A percentile compares a stretch with the other conserved stretches of the same genome.
These are phyloP conservation scores for Penicillium robsamsonii DNA, from an alignment of 495 filamentous ascomycete genomes.

Conservation along the genomic window DNA sequence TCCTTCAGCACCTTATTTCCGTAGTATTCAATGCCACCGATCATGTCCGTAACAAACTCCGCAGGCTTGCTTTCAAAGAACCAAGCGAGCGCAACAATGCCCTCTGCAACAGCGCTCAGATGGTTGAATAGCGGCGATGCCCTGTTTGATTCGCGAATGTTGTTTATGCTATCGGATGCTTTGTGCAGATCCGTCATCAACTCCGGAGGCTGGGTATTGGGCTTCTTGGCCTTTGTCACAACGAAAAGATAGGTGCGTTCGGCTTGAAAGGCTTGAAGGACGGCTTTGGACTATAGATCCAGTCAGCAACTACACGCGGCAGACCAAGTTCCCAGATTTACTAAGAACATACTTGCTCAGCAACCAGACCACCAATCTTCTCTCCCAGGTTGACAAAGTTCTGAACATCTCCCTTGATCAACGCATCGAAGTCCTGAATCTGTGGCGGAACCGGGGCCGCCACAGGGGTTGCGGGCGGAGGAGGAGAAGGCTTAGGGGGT, in stretches of 20 bases:
- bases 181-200: slow-evolving; percentile 80
- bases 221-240: slow-evolving; percentile 89
- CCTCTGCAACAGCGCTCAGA: slow-evolving; percentile 81
- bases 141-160: slow-evolving; percentile 76
- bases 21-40: slow-evolving; percentile 80
- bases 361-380: slow-evolving; percentile 71
- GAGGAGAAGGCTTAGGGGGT: slow-evolving; percentile 43
- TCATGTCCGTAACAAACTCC: slow-evolving; percentile 74
- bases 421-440: slow-evolving; percentile 79
- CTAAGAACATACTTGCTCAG: slow-evolving; percentile 63
- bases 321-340: neutral
- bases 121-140: slow-evolving; percentile 69
- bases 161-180: slow-evolving; percentile 69
- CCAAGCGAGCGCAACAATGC: slow-evolving; percentile 83
- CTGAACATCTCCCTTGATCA: slow-evolving; percentile 72
- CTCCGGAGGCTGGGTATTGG: slow-evolving; percentile 66
- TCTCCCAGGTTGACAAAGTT: slow-evolving; percentile 76
- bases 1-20: slow-evolving; percentile 88
- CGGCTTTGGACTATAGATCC: slow-evolving; percentile 51
- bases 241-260: slow-evolving; percentile 86
- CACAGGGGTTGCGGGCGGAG: slow-evolving; percentile 45
- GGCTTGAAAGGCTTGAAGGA: slow-evolving; percentile 68
- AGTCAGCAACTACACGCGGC: slow-evolving; percentile 11
- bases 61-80: slow-evolving; percentile 76
- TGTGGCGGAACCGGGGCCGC: slow-evolving; percentile 66